These are phyloP conservation scores for Aureobasidium leucospermi DNA, from an alignment of 2,329 filamentous ascomycete species.

Conservation along the genomic window DNA sequence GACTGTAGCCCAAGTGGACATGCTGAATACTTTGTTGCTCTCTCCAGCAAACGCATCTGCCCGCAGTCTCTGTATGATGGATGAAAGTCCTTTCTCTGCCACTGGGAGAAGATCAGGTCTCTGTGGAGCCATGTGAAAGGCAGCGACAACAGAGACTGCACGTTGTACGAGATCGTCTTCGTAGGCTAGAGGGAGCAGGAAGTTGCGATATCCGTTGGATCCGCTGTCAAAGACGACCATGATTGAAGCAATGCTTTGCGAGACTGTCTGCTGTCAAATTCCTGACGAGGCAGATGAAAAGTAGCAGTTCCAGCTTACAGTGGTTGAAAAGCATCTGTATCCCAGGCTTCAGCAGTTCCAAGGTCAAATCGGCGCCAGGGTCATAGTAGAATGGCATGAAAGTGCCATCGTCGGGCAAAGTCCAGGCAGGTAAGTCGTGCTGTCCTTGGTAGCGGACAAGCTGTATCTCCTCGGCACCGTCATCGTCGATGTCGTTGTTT, in stretches of 20 bases:
- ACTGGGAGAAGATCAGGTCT: constrained; percentile 25
- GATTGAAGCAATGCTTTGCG: constrained; percentile 30
- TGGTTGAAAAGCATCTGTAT: constrained; percentile 8
- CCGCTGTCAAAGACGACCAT: constrained; percentile 35
- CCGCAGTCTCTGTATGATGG: constrained; percentile 31
- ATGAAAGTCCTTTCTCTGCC: constrained; percentile 31
- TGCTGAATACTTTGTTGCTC: constrained; percentile 29
- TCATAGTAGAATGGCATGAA: neutral
- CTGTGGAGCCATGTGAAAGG: constrained; percentile 32
- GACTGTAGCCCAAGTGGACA: constrained; percentile 32
- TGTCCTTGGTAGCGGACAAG: neutral
- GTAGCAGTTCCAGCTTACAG: neutral
- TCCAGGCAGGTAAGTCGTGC: neutral
- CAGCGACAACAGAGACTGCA: constrained; percentile 34
- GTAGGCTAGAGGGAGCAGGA: constrained; percentile 35
- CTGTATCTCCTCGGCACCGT: neutral
- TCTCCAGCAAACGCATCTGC: constrained; percentile 25
- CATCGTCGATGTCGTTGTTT: neutral
- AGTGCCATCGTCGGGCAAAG: neutral
- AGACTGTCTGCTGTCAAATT: constrained; percentile 18
- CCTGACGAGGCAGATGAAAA: neutral
- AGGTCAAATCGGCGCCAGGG: neutral
- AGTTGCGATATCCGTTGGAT: constrained; percentile 33
- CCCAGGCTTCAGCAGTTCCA: constrained; percentile 5
- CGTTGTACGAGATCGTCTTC: constrained; percentile 30